phyloP scores from a whole-genome alignment of 2,329 filamentous ascomycete genomes.

The Shiraia sp. region DNA sequence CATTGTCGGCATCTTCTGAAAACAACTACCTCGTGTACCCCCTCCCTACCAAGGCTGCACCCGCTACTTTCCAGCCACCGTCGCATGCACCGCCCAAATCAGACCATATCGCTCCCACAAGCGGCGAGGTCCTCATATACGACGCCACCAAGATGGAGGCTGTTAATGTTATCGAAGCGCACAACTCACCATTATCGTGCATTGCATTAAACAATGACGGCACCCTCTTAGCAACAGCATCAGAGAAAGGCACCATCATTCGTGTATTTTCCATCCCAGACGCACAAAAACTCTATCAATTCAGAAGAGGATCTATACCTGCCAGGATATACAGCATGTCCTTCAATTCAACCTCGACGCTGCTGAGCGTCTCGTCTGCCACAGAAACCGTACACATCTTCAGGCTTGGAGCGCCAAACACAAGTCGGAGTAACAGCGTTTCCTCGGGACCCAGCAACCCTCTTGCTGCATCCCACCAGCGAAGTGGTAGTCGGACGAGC shows the following conservation, averaged over 20 bases:
- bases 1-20: conserved; percentile 90
- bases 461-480: conserved; percentile 38
- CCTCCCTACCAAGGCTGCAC: conserved; percentile 67
- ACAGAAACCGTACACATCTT: conserved; percentile 98
- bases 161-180: conserved; percentile 93
- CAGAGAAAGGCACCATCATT: conserved; percentile 96
- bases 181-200: conserved; percentile 86
- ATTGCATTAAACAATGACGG: conserved; percentile 92
- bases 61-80: conserved; percentile 61
- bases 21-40: conserved; percentile 96
- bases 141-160: conserved; percentile 88
- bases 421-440: conserved; percentile 39
- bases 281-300: conserved; percentile 93
- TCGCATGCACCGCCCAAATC: conserved; percentile 80
- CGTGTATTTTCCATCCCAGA: conserved; percentile 91
- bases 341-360: conserved; percentile 90
- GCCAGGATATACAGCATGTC: conserved; percentile 98
- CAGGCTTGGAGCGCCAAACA: conserved; percentile 60
- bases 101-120: conserved; percentile 79
- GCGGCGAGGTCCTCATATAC: conserved; percentile 90
- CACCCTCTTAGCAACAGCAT: conserved; percentile 88
- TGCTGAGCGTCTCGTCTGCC: conserved; percentile 93
- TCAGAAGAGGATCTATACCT: conserved; percentile 91
- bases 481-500: conserved; percentile 49
- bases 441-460: conserved; percentile 31